Evolutionary conservation across 192 early-diverging fungal genomes (phyloP), one percentile per base, ranked within the genome.

Genomic region (Rhizophagus sp.): DNA sequence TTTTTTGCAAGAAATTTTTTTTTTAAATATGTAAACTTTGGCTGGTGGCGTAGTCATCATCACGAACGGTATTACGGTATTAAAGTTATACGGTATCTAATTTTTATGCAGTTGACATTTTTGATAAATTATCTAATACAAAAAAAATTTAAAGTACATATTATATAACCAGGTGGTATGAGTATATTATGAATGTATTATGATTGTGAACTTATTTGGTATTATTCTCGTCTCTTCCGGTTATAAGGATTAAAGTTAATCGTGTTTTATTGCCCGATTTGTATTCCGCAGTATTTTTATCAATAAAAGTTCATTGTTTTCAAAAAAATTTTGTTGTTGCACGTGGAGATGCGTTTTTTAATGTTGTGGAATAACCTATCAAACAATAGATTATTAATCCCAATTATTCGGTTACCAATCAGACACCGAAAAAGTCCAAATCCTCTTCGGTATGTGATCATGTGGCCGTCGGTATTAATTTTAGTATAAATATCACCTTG

Each of bases 41-140:
- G 67, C 19, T 36, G 67, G 67, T 69, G 67, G 34, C 67, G 67
- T 25, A 36, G 67, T 69, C 19, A 66, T 30, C 64, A 17, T 69
- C 67, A 69, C 67, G 67, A 69, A 69, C 67, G 67, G 67, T 69
- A 69, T 69, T 69, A 69, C 67, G 67, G 67, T 69, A 69, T 69
- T 69, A 69, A 11, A 36, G 27, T 36, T 69, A 36, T 36, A 33
- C 67, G 27, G 34, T 69, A 69, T 69, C 34, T 33, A 69, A 36
- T 49, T 72, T 41, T 22, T 72, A 72, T 72, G n/a, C 39, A 49
- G 12, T 49, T 34, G n/a, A 41, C 33, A 72, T 49, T 41, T 49
- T 34, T 49, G n/a, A 49, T 19, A 49, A 49, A 12, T 47, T 47
- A 47, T 47, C 44, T 47, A 47, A 47, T 47, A 47, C 44, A 47